phyloP scores from a whole-genome alignment of 1,284 basidiomycete species.

The Nidula niveotomentosa region DNA sequence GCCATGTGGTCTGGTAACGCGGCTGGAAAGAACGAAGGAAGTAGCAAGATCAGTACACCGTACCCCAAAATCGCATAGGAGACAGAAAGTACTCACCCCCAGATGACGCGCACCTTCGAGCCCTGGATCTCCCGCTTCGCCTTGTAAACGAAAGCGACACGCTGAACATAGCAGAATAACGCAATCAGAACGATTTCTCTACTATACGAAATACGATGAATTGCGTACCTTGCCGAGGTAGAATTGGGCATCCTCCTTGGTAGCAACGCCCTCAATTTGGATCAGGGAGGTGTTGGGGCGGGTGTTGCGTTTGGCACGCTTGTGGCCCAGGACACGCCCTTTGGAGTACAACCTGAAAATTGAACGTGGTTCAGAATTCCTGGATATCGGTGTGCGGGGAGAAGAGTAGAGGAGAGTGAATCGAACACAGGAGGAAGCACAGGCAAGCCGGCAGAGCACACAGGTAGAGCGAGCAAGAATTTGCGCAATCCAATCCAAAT shows the following conservation, averaged over 20 bases:
- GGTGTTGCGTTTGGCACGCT: constrained; percentile 97
- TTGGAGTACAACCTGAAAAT: constrained; percentile 87
- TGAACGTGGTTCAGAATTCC: constrained; percentile 7
- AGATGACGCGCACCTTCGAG: constrained; percentile 94
- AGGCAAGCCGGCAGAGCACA: background rate
- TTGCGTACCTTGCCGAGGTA: constrained; percentile 94
- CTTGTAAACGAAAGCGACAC: constrained; percentile 97
- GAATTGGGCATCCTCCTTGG: constrained; percentile 94
- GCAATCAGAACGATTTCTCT: too few species aligned
- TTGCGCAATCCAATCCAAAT: constrained; percentile 2
- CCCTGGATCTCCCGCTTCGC: constrained; percentile 93
- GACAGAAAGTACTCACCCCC: constrained; percentile 66
- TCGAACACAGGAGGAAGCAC: too few species aligned
- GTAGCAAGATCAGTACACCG: too few species aligned
- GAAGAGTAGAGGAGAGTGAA: too few species aligned
- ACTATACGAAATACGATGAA: too few species aligned
- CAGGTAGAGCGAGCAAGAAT: constrained; percentile 1
- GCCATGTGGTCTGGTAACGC: constrained; percentile 92
- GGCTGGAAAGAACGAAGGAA: constrained; percentile 40
- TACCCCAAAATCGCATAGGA: background rate
- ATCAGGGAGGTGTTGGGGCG: constrained; percentile 95
- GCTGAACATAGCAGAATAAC: constrained; percentile 43
- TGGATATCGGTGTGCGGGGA: background rate
- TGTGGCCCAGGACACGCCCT: constrained; percentile 97
- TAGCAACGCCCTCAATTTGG: constrained; percentile 96